Evolutionary conservation across 1,284 basidiomycete genomes (phyloP).

Genomic region (Cutaneotrichosporon arboriforme): DNA sequence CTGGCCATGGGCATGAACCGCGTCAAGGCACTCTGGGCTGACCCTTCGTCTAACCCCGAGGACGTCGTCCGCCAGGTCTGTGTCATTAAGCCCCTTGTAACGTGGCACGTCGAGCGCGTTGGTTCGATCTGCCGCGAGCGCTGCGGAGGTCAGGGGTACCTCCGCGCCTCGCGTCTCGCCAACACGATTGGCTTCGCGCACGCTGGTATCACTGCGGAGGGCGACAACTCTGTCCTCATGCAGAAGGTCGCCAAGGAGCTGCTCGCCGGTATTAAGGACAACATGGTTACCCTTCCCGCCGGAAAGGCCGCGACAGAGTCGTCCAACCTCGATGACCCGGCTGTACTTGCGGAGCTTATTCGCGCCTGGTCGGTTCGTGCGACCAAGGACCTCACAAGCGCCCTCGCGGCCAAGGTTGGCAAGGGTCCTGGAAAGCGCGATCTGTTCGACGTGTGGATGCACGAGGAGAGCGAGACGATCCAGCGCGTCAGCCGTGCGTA

Average conservation of each 20-base stretch:
- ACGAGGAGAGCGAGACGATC: slow-evolving; percentile 11
- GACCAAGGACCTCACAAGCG: slow-evolving; percentile 1
- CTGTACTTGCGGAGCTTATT: slow-evolving; percentile 4
- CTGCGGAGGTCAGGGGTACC: slow-evolving; percentile 16
- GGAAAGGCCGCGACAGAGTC: neutral
- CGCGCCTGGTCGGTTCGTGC: slow-evolving; percentile 6
- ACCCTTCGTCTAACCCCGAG: slow-evolving; percentile 5
- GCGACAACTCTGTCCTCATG: slow-evolving; percentile 18
- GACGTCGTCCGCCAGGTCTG: slow-evolving; percentile 10
- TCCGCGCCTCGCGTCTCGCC: slow-evolving; percentile 2
- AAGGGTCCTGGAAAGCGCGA: neutral
- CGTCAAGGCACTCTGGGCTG: slow-evolving; percentile 12
- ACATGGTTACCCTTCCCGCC: slow-evolving; percentile 4
- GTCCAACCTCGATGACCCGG: neutral
- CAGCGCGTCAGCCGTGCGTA: slow-evolving; percentile 6
- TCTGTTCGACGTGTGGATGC: slow-evolving; percentile 16
- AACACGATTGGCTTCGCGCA: slow-evolving; percentile 11
- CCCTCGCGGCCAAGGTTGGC: slow-evolving; percentile 9
- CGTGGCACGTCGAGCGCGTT: slow-evolving; percentile 12
- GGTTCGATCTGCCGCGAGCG: slow-evolving; percentile 13
- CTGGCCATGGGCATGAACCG: slow-evolving; percentile 12
- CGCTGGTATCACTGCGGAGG: slow-evolving; percentile 16
- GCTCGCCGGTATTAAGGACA: slow-evolving; percentile 6
- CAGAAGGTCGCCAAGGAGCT: slow-evolving; percentile 18
- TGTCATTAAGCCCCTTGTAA: slow-evolving; percentile 16